Base-by-base conservation (phyloP, 225 moss, liverwort and hornwort species). In the Anthoceros angustus region DNA sequence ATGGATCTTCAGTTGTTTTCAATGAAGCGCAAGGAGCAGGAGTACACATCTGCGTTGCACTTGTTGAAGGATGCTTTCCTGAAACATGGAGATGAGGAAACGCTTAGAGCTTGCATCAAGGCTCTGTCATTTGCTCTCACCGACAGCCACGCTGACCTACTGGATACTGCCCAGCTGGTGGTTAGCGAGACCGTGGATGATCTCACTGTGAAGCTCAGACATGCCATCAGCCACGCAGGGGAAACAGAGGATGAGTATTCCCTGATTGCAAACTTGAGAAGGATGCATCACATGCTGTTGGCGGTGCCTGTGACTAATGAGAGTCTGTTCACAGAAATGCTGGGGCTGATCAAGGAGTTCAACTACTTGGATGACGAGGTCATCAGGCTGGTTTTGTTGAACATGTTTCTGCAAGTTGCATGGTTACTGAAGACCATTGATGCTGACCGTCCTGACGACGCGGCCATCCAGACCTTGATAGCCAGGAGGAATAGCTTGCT, bases 11-110 rank as follows among this genome's bases (percentile, higher is more conserved):
- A 87, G 63, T 64, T 89, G 24, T 98, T 88, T 70, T 92, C 89
- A 61, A 69, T 98, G 72, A 83, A 89, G 67, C 88, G 95, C 62
- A 88, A 83, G 78, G 95, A 98, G 70, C 88, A 88, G 94, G 94
- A 80, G 71, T 98, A 92, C 71, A 78, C 74, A 72, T 68, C 64
- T 42, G 86, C 83, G 42, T 73, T 98, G 26, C 87, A 84, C 64
- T 86, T 98, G 25, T 86, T 89, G 69, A 92, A 89, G 74, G 98
- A 86, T 69, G 89, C 92, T 63, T 98, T 89, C 69, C 89, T 98
- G 73, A 98, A 98, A 76, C 98, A 98, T 66, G 92, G 92, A 70
- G 98, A 92, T 72, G 84, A 81, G 73, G 81, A 69, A 42, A 87
- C 86, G 67, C 77, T 98, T 67, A 89, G 80, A 79, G 82, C 83